phyloP scores from a whole-genome alignment of 148 eudicot genomes.

The Rhododendron ovatum region DNA sequence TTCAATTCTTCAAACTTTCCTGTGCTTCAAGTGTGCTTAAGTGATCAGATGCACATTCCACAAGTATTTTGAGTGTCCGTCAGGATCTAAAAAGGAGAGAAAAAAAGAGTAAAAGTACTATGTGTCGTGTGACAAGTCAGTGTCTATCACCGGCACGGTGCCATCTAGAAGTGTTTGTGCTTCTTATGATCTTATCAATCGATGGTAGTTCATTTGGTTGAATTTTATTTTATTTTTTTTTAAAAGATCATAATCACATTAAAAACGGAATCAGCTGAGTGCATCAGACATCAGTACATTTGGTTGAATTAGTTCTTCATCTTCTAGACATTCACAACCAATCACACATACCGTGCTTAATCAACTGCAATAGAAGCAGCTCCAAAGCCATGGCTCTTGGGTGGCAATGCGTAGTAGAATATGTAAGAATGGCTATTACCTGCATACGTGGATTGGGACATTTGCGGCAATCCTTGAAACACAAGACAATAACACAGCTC shows the following conservation, averaged over 20 bases:
- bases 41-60: background rate
- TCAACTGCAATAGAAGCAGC: background rate
- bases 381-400: background rate
- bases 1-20: background rate
- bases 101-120: background rate
- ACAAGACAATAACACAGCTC: slow-evolving; percentile 21
- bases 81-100: background rate
- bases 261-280: no score
- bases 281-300: background rate
- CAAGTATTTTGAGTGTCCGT: background rate
- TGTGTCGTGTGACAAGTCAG: background rate
- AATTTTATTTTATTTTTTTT: background rate
- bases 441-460: slow-evolving; percentile 27
- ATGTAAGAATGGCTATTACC: slow-evolving; percentile 7
- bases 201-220: background rate
- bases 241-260: no score
- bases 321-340: background rate
- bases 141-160: background rate
- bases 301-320: background rate
- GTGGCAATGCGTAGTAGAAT: background rate
- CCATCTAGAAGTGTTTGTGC: background rate
- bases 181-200: background rate
- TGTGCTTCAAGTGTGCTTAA: background rate
- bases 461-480: slow-evolving; percentile 22
- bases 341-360: background rate